Conservation (phyloP, 345 rosid species). For the thale cress (Arabidopsis thaliana) region TAIR10.1 NC_003071.7:8810501-8811000, state of each 20-base stretch:
- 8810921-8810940: slow-evolving; percentile 16
- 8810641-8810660: neutral
- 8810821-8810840: slow-evolving; percentile 29
- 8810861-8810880: slow-evolving; percentile 8
- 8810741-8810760: neutral
- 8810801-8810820: slow-evolving; percentile 18
- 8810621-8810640: neutral
- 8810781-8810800: neutral
- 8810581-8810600: too few species aligned
- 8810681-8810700: neutral
- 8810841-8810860: neutral
- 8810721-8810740: neutral
- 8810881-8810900: slow-evolving; percentile 19
- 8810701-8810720: neutral
- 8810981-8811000: slow-evolving; percentile 5
- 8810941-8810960: slow-evolving; percentile 25
- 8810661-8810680: neutral
- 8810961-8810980: slow-evolving; percentile 21
- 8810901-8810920: slow-evolving; percentile 29
- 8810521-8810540: too few species aligned
- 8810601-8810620: neutral
- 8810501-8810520: too few species aligned
- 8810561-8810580: neutral
- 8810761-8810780: neutral
- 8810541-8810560: neutral